These are phyloP conservation scores for Halteria grandinella DNA, from an alignment of 73 alveolate genomes.

Conservation along the genomic window DNA sequence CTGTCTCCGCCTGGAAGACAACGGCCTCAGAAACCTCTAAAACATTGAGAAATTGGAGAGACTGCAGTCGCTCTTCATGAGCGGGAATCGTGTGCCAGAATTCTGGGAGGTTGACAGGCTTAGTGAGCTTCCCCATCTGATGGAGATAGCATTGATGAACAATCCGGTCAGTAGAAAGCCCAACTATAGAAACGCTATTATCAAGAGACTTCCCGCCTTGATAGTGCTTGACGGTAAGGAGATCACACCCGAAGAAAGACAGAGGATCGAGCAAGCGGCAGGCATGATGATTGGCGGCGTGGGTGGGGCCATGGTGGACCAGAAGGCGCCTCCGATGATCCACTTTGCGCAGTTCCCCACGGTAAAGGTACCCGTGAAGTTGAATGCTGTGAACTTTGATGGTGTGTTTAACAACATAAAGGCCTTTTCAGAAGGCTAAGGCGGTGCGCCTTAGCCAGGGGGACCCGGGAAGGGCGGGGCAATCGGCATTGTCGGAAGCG, in stretches of 20 bases:
- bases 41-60: slow-evolving; percentile 72
- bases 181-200: slow-evolving; percentile 71
- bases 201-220: slow-evolving; percentile 73
- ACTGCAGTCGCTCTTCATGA: slow-evolving; percentile 67
- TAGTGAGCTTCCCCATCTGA: slow-evolving; percentile 56
- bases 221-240: slow-evolving; percentile 73
- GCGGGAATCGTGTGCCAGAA: slow-evolving; percentile 79
- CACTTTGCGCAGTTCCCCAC: slow-evolving; percentile 65
- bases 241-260: slow-evolving; percentile 72
- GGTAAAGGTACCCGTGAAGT: slow-evolving; percentile 65
- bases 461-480: not conserved
- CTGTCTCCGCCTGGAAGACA: slow-evolving; percentile 75
- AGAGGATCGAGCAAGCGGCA: slow-evolving; percentile 67
- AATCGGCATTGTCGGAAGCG: not conserved
- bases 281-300: not conserved
- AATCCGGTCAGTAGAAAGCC: slow-evolving; percentile 85
- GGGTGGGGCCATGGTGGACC: not conserved
- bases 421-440: not conserved
- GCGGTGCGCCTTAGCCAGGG: not conserved
- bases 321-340: slow-evolving; percentile 66
- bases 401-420: slow-evolving; percentile 67
- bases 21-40: slow-evolving; percentile 73
- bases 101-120: slow-evolving; percentile 82
- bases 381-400: slow-evolving; percentile 72
- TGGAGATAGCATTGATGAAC: slow-evolving; percentile 72